Evolutionary conservation across 495 filamentous ascomycete genomes (phyloP), one percentile per base, ranked within the genome.

Genomic region (Acidiella bohemica): DNA sequence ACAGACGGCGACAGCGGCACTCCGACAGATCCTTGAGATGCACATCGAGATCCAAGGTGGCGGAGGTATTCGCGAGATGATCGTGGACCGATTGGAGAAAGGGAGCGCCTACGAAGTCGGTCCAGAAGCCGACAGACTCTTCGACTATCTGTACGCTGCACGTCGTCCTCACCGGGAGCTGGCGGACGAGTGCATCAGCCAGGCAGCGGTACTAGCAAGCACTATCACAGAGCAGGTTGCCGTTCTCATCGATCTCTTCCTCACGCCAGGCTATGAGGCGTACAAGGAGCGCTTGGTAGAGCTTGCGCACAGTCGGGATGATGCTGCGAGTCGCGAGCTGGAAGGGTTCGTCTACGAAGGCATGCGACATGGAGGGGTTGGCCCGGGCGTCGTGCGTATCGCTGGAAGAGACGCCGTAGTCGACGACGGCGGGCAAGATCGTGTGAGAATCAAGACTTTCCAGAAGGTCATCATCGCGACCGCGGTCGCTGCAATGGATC

Each of bases 301-400:
- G 27, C 54, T 58, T 16, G 52, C 54, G 16, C 34, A 53, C 44
- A 46, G 44, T 33, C 41, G 49, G 14, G 39, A 42, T 4, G 37
- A 31, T 0, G 28, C 38, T 1, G 36, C 53, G 1, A 44, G 48
- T 22, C 26, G 44, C 4, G 54, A 56, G 35, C 45, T 56, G 6
- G 44, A 51, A 28, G 53, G 53, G 24, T 56, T 56, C 31, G 50
- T 56, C 4, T 56, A 42, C 41, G 53, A 56, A 23, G 59, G 59
- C 34, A 65, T 65, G 61, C 54, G 61, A 9, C 61, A 62, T 38
- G 54, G 55, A 0, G 59, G 59, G 20, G 58, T 62, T 5, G 61
- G 53, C 14, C 55, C 53, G 8, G 53, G 53, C 19, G 31, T 56
- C 6, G 43, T 51, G 13, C 53, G 53, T 13, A 51, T 56, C 35